Conservation (phyloP, 768 basidiomycete genomes). For the Bullera alba region DNA sequence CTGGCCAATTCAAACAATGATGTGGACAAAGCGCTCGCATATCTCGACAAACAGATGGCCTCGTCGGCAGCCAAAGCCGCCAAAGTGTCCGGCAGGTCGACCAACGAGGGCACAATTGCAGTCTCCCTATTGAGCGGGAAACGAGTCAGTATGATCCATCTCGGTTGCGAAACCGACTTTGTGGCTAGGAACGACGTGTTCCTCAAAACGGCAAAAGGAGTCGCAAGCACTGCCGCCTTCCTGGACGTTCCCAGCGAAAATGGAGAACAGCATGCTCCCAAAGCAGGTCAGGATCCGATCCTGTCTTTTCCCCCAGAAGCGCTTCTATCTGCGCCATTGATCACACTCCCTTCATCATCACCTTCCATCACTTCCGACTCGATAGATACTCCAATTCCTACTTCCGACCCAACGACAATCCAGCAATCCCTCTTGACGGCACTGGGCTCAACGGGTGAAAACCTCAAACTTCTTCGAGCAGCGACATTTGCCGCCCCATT, state of each 20-base stretch:
- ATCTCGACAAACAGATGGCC: constrained; percentile 68
- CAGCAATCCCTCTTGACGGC: constrained; percentile 58
- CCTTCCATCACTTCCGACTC: constrained; percentile 2
- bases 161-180: constrained; percentile 96
- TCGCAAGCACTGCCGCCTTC: constrained; percentile 77
- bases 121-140: constrained; percentile 65
- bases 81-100: constrained; percentile 68
- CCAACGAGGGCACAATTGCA: constrained; percentile 72
- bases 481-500: constrained; percentile 45
- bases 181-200: constrained; percentile 83
- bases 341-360: constrained; percentile 51
- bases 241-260: constrained; percentile 51
- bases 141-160: constrained; percentile 78
- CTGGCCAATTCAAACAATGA: constrained; percentile 68
- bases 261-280: neutral
- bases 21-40: constrained; percentile 64
- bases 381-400: constrained; percentile 58
- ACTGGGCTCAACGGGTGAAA: constrained; percentile 43
- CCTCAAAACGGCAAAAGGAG: constrained; percentile 63
- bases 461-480: constrained; percentile 46
- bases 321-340: constrained; percentile 61
- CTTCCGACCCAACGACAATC: constrained; percentile 59
- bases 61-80: constrained; percentile 65
- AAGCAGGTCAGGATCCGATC: constrained; percentile 46
- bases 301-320: constrained; percentile 53